phyloP scores from a whole-genome alignment of 1,139 yeast genomes.

The Lodderomyces orthopsilosis region DNA sequence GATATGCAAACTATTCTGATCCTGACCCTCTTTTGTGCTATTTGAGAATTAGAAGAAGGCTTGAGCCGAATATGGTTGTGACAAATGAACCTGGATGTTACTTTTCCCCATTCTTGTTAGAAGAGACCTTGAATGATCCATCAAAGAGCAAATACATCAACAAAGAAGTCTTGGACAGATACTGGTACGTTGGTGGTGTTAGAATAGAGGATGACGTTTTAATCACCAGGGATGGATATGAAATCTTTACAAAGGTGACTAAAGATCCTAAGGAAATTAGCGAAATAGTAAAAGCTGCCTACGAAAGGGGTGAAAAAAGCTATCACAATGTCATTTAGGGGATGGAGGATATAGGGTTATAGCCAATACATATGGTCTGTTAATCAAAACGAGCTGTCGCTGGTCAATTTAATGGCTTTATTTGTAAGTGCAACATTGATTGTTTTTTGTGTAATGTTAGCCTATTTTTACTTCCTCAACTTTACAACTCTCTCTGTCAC shows the following conservation, averaged over 20 bases:
- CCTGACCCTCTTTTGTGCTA: slow-evolving; percentile 71
- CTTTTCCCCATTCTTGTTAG: slow-evolving; percentile 78
- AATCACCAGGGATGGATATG: slow-evolving; percentile 72
- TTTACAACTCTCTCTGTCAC: background rate
- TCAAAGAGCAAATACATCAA: slow-evolving; percentile 61
- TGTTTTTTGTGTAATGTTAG: background rate
- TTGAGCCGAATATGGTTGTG: slow-evolving; percentile 77
- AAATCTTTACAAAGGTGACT: slow-evolving; percentile 78
- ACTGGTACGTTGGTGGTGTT: slow-evolving; percentile 91
- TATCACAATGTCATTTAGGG: slow-evolving; percentile 59
- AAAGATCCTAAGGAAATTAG: slow-evolving; percentile 82
- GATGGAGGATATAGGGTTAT: too few species aligned
- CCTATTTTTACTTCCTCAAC: background rate
- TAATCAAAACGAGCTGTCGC: too few species aligned
- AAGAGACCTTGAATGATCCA: slow-evolving; percentile 59
- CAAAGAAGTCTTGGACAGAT: slow-evolving; percentile 63
- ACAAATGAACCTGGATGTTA: slow-evolving; percentile 96
- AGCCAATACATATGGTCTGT: too few species aligned
- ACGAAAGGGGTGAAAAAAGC: slow-evolving; percentile 38
- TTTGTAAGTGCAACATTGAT: too few species aligned
- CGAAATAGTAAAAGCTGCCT: slow-evolving; percentile 68
- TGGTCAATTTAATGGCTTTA: too few species aligned
- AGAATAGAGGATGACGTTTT: slow-evolving; percentile 92
- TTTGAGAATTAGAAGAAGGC: slow-evolving; percentile 73
- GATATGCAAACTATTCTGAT: slow-evolving; percentile 80